Evolutionary conservation across 169 alveolate genomes (phyloP).

Genomic region (Plasmodium adleri): DNA sequence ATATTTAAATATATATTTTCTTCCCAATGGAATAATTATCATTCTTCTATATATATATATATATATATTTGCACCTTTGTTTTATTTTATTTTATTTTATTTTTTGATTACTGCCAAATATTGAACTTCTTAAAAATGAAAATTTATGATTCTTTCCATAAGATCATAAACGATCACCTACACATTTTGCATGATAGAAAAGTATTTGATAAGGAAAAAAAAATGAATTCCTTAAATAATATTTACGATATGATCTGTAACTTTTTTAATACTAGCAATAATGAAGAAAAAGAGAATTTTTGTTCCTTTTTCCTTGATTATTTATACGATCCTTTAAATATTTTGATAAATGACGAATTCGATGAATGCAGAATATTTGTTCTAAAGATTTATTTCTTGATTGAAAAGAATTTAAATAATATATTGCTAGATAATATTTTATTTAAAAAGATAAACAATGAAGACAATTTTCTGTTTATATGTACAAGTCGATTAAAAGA

Average conservation of each 20-base stretch:
- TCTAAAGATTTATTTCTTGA: slow-evolving; percentile 25
- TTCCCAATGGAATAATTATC: too few relatives aligned
- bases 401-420: slow-evolving; percentile 50
- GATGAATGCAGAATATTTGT: slow-evolving; percentile 58
- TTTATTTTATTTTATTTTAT: not conserved
- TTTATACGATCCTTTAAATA: slow-evolving; percentile 25
- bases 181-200: slow-evolving; percentile 23
- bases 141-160: too few relatives aligned
- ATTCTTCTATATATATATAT: not conserved
- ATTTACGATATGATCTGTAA: slow-evolving; percentile 39
- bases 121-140: not conserved
- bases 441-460: slow-evolving; percentile 43
- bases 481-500: slow-evolving; percentile 53
- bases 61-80: not conserved
- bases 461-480: slow-evolving; percentile 39
- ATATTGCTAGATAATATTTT: slow-evolving; percentile 29
- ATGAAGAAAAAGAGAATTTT: slow-evolving; percentile 32
- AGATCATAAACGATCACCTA: slow-evolving; percentile 1
- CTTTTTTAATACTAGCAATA: slow-evolving; percentile 38
- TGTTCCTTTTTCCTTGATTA: slow-evolving; percentile 35
- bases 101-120: slow-evolving; percentile 8
- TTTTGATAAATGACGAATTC: slow-evolving; percentile 63
- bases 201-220: slow-evolving; percentile 37
- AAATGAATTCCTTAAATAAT: slow-evolving; percentile 32
- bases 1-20: too few relatives aligned